phyloP scores from a whole-genome alignment of 1,284 basidiomycete species.

The Grifola frondosa region DNA sequence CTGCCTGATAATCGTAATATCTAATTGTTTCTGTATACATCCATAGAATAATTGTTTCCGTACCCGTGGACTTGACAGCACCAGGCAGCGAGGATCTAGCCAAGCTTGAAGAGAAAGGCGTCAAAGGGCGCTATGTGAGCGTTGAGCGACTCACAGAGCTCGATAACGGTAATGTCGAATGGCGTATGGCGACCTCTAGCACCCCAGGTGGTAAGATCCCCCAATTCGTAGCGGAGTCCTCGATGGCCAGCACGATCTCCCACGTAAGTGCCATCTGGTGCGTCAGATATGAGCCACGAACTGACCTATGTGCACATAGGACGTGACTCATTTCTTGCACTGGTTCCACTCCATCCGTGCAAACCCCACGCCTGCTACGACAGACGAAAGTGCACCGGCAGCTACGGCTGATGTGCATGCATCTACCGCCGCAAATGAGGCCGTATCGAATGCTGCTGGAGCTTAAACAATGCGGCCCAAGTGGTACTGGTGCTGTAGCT shows the following conservation, averaged over 20 bases:
- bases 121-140: slow-evolving; percentile 66
- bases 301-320: slow-evolving; percentile 39
- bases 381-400: background rate
- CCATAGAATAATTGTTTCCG: slow-evolving; percentile 62
- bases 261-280: slow-evolving; percentile 40
- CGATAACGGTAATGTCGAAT: slow-evolving; percentile 64
- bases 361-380: slow-evolving; percentile 1
- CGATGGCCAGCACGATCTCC: slow-evolving; percentile 61
- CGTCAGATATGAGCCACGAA: background rate
- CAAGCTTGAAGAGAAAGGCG: slow-evolving; percentile 64
- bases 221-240: slow-evolving; percentile 55
- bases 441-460: background rate
- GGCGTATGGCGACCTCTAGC: slow-evolving; percentile 80
- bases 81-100: slow-evolving; percentile 54
- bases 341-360: slow-evolving; percentile 37
- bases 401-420: slow-evolving; percentile 4
- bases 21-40: background rate
- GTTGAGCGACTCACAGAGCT: slow-evolving; percentile 67
- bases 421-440: background rate
- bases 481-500: slow-evolving; percentile 3
- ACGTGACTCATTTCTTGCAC: slow-evolving; percentile 63
- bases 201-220: slow-evolving; percentile 70
- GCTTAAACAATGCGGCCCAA: slow-evolving; percentile 3
- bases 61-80: slow-evolving; percentile 68
- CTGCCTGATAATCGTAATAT: too few species aligned